These are phyloP conservation scores for Termitomyces sp. DNA, from an alignment of 768 basidiomycete species.

Conservation along the genomic window DNA sequence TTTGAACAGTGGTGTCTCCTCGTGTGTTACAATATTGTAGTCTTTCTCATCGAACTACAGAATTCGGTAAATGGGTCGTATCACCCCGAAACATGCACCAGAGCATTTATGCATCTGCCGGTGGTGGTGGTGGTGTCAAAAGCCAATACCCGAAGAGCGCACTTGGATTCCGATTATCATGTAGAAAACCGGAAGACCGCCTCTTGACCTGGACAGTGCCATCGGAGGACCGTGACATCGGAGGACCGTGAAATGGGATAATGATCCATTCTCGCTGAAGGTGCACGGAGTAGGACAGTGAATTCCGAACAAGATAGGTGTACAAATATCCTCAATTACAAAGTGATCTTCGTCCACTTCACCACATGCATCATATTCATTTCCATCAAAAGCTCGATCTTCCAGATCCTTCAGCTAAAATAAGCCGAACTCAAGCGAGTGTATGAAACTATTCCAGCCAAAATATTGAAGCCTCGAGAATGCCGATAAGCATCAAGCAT, in stretches of 20 bases:
- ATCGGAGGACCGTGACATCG: neutral
- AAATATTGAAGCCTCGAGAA: neutral
- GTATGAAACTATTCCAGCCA: constrained; percentile 1
- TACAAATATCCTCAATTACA: neutral
- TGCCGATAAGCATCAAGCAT: neutral
- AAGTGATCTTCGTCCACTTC: neutral
- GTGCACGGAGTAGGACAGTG: neutral
- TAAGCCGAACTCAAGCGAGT: neutral
- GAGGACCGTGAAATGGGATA: neutral
- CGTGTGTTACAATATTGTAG: neutral
- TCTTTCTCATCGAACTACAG: neutral
- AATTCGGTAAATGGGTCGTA: too few species aligned
- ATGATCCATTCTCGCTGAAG: neutral
- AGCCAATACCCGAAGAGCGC: neutral
- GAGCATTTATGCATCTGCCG: too few species aligned
- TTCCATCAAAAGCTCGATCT: neutral
- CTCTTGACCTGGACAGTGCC: neutral
- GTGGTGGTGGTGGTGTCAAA: neutral
- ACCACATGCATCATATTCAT: neutral
- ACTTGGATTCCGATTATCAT: neutral
- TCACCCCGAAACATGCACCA: too few species aligned
- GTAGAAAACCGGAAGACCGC: neutral
- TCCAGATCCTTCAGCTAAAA: neutral
- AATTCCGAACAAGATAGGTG: neutral
- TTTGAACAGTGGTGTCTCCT: too few species aligned